Conservation (phyloP, 2,329 filamentous ascomycete species). For the Fusarium phyllophilum region DNA sequence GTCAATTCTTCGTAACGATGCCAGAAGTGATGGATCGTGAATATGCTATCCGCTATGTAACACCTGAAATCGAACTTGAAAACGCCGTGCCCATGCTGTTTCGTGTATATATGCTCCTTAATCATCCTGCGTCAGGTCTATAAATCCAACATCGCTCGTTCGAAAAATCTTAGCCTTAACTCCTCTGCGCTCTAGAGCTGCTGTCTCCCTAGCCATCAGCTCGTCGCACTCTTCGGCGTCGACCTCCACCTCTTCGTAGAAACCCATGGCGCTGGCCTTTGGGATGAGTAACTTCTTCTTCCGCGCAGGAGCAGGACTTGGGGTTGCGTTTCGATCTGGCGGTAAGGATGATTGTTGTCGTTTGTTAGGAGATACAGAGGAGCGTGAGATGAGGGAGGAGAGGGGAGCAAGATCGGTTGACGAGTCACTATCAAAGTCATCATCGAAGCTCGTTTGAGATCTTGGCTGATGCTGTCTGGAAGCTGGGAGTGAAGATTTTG, state of each 20-base stretch:
- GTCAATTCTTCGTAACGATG: not conserved
- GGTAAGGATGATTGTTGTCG: slow-evolving; percentile 1
- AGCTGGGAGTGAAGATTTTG: not conserved
- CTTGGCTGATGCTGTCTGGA: not conserved
- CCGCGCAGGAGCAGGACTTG: slow-evolving; percentile 31
- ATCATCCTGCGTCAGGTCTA: slow-evolving; percentile 49
- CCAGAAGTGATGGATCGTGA: not conserved
- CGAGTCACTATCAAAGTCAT: slow-evolving; percentile 29
- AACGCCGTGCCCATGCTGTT: slow-evolving; percentile 12
- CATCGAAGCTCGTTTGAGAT: not conserved
- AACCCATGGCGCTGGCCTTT: slow-evolving; percentile 51
- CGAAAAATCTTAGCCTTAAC: slow-evolving; percentile 33
- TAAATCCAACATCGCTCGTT: slow-evolving; percentile 48
- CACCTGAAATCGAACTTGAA: slow-evolving; percentile 10
- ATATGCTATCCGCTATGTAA: slow-evolving; percentile 16
- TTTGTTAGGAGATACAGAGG: slow-evolving; percentile 18
- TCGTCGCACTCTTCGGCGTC: slow-evolving; percentile 42
- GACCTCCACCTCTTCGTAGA: slow-evolving; percentile 50
- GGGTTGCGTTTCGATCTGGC: slow-evolving; percentile 7
- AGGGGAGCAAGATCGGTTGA: slow-evolving; percentile 32
- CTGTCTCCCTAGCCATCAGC: slow-evolving; percentile 36
- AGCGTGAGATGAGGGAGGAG: slow-evolving; percentile 15
- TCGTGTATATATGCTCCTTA: slow-evolving; percentile 7
- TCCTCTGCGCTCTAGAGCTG: slow-evolving; percentile 22
- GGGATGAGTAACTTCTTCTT: slow-evolving; percentile 55